Conservation (phyloP, 1,284 basidiomycete genomes). For the Austroboletus niveus region DNA sequence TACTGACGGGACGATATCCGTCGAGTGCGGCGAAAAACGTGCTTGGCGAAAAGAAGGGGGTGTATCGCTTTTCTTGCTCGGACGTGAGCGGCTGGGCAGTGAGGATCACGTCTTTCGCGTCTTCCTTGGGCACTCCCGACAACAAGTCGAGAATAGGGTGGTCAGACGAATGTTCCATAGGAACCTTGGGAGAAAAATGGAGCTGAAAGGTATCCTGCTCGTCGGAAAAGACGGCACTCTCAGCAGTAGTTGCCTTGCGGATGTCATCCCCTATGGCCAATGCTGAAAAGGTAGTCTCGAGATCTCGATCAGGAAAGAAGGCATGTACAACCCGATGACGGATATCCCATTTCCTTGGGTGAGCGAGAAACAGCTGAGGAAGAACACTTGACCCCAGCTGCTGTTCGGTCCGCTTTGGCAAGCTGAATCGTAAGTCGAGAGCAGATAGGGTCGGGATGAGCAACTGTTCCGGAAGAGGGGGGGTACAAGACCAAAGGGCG, state of each 20-base stretch:
- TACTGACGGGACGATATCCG: conserved; percentile 20
- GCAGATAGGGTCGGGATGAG: conserved; percentile 21
- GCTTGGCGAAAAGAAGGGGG: conserved; percentile 56
- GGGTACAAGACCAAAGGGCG: conserved; percentile 30
- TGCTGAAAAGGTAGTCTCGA: conserved; percentile 46
- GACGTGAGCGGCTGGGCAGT: conserved; percentile 41
- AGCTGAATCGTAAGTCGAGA: conserved; percentile 23
- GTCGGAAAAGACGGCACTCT: conserved; percentile 39
- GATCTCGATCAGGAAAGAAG: conserved; percentile 23
- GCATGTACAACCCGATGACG: conserved; percentile 13
- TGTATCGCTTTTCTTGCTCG: conserved; percentile 36
- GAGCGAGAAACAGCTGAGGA: conserved; percentile 29
- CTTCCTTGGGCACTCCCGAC: conserved; percentile 27
- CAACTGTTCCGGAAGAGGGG: conserved; percentile 24
- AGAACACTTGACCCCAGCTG: conserved; percentile 10
- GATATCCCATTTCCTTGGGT: conserved; percentile 23
- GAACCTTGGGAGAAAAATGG: conserved; percentile 38
- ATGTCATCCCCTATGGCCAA: conserved; percentile 42
- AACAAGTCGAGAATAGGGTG: conserved; percentile 25
- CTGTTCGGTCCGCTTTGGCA: neutral
- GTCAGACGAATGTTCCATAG: conserved; percentile 17
- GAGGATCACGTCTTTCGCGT: conserved; percentile 51
- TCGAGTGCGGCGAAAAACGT: conserved; percentile 47
- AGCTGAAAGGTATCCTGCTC: conserved; percentile 67
- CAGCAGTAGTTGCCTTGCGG: conserved; percentile 8